A percentile compares a stretch with the other conserved stretches of the same genome.
phyloP scores from a whole-genome alignment of 148 eudicot species.

The Gaultheria prostrata region DNA sequence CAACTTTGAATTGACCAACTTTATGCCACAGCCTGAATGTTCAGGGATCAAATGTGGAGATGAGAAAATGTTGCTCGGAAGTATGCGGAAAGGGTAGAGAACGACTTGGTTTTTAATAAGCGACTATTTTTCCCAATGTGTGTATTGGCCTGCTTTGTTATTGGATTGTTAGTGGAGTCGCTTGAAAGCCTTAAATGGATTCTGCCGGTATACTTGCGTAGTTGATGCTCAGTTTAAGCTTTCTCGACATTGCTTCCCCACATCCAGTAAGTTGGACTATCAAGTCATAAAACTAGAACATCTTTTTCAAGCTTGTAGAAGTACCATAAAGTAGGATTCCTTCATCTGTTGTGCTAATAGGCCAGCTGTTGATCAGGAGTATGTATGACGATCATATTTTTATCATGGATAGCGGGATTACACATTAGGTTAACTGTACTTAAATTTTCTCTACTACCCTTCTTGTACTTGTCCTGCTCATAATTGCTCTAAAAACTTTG shows the following conservation, averaged over 20 bases:
- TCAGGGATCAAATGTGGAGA: not conserved
- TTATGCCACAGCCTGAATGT: not conserved
- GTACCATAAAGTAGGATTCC: not conserved
- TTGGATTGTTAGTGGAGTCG: not conserved
- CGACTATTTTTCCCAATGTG: not conserved
- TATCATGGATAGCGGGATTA: not conserved
- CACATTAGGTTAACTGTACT: not conserved
- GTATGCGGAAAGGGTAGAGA: not conserved
- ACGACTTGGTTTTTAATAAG: not conserved
- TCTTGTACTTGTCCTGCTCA: conserved; percentile 4
- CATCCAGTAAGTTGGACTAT: not conserved
- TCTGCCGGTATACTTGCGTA: not conserved
- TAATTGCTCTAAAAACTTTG: not conserved
- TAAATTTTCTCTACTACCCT: not conserved
- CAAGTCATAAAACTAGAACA: not conserved
- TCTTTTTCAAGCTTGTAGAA: not conserved
- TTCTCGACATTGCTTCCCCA: not conserved
- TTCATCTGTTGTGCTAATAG: not conserved
- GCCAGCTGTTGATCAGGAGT: not conserved
- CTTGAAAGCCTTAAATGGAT: not conserved
- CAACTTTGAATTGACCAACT: not conserved
- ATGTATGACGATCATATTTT: not conserved
- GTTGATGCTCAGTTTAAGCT: not conserved
- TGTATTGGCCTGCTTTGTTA: not conserved
- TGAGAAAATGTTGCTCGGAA: not conserved